These are phyloP conservation scores for Vanilla planifolia DNA, from an alignment of 106 monocot genomes.

Conservation along the genomic window DNA sequence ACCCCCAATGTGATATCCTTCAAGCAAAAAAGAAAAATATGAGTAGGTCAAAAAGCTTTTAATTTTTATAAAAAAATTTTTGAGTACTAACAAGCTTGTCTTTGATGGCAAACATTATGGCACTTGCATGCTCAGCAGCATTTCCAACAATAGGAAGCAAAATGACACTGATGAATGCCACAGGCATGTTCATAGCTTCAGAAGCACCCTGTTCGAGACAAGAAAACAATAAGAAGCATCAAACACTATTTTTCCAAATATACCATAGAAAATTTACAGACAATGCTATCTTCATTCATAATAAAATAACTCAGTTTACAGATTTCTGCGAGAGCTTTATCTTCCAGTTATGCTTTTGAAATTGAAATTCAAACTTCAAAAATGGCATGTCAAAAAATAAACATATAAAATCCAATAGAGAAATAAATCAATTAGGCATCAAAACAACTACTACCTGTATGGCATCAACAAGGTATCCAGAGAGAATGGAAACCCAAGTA, in stretches of 20 bases:
- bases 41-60: background rate
- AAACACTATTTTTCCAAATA: too few relatives aligned
- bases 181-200: conserved; percentile 73
- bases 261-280: too few relatives aligned
- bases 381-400: too few relatives aligned
- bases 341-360: too few relatives aligned
- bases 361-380: too few relatives aligned
- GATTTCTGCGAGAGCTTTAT: too few relatives aligned
- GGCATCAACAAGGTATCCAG: conserved; percentile 91
- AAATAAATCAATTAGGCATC: background rate
- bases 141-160: conserved; percentile 98
- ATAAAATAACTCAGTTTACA: too few relatives aligned
- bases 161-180: conserved; percentile 92
- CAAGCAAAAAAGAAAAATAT: background rate
- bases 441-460: conserved; percentile 58
- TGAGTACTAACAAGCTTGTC: conserved; percentile 75
- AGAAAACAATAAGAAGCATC: conserved; percentile 10
- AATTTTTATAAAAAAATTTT: background rate
- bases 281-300: too few relatives aligned
- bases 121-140: conserved; percentile 97
- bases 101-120: conserved; percentile 97
- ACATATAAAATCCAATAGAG: too few relatives aligned
- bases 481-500: conserved; percentile 78
- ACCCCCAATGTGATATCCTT: conserved; percentile 93
- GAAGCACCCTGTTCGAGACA: conserved; percentile 65